Evolutionary conservation across 2,329 filamentous ascomycete genomes (phyloP).

Genomic region (Ceratocystis cubensis): DNA sequence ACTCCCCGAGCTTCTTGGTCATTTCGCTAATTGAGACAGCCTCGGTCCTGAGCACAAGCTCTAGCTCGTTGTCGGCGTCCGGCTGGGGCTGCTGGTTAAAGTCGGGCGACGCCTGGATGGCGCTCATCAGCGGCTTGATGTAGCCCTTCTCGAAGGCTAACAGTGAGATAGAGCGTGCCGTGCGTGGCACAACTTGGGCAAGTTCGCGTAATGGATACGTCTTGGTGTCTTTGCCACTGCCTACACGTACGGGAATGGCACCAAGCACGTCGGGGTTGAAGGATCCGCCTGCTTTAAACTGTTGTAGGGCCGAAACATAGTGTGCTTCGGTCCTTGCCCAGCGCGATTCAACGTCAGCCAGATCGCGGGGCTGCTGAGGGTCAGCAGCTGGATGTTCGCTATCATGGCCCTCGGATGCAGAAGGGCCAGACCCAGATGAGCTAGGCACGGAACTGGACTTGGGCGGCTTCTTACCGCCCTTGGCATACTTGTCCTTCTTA

Average conservation of each 20-base stretch:
- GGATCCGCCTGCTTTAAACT: constrained; percentile 36
- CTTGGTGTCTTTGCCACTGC: constrained; percentile 24
- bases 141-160: constrained; percentile 34
- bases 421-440: constrained; percentile 22
- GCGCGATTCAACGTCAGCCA: constrained; percentile 37
- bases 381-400: constrained; percentile 27
- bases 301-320: constrained; percentile 32
- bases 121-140: constrained; percentile 44
- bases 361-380: constrained; percentile 37
- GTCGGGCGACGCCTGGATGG: constrained; percentile 39
- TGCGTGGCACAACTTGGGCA: constrained; percentile 40
- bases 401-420: constrained; percentile 23
- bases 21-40: constrained; percentile 39
- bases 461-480: constrained; percentile 21
- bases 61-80: constrained; percentile 45
- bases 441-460: constrained; percentile 21
- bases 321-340: constrained; percentile 32
- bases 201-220: constrained; percentile 42
- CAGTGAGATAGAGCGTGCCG: constrained; percentile 32
- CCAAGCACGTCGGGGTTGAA: constrained; percentile 42
- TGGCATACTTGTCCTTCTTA: constrained; percentile 29
- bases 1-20: constrained; percentile 33
- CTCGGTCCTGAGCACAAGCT: constrained; percentile 44
- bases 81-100: constrained; percentile 51
- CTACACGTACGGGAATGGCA: constrained; percentile 31